These are phyloP conservation scores for Labyrinthula sp. DNA, from an alignment of 352 stramenopile species.

Conservation along the genomic window DNA sequence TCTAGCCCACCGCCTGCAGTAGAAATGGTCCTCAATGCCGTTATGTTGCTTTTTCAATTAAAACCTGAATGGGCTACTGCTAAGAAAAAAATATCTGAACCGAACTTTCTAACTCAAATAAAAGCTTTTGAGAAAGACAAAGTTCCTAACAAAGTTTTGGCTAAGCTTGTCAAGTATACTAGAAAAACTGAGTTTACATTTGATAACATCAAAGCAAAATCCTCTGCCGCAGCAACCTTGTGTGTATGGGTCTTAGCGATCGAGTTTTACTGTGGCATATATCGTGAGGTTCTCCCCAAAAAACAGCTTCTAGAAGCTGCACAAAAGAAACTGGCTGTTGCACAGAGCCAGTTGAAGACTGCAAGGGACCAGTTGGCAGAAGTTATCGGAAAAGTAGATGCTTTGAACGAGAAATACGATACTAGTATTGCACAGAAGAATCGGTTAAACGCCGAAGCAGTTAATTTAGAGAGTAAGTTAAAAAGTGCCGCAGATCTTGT, in stretches of 20 bases:
- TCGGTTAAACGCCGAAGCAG: slow-evolving; percentile 63
- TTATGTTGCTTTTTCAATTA: slow-evolving; percentile 84
- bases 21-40: slow-evolving; percentile 70
- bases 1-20: slow-evolving; percentile 66
- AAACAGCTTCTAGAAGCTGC: slow-evolving; percentile 59
- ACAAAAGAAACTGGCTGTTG: slow-evolving; percentile 37
- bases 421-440: slow-evolving; percentile 74
- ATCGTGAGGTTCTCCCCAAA: slow-evolving; percentile 56
- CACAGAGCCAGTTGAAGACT: slow-evolving; percentile 54
- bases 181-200: slow-evolving; percentile 56
- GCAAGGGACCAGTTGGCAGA: slow-evolving; percentile 63
- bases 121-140: slow-evolving; percentile 87
- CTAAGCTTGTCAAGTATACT: slow-evolving; percentile 77
- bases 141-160: slow-evolving; percentile 68
- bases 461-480: slow-evolving; percentile 65
- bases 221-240: slow-evolving; percentile 53
- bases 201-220: slow-evolving; percentile 43
- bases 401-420: slow-evolving; percentile 67
- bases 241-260: slow-evolving; percentile 73
- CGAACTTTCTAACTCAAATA: slow-evolving; percentile 72
- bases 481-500: slow-evolving; percentile 75
- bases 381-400: slow-evolving; percentile 67
- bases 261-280: slow-evolving; percentile 59
- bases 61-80: slow-evolving; percentile 66
- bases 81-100: slow-evolving; percentile 75